Evolutionary conservation across 192 early-diverging fungal species (phyloP), one percentile per base, ranked within the genome.

Genomic region (Backusella circina): DNA sequence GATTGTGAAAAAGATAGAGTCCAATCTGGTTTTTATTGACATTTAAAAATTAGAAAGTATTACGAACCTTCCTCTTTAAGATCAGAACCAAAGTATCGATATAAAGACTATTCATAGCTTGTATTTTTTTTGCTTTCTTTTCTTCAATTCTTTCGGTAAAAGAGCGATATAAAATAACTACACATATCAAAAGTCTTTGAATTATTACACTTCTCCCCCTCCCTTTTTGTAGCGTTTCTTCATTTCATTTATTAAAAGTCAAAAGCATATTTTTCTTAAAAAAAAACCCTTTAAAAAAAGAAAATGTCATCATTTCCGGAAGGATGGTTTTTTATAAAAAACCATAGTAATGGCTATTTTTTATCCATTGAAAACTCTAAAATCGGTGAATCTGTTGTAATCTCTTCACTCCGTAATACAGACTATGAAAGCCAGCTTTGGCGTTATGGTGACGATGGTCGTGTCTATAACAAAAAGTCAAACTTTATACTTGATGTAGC

Each of bases 301-400:
- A 66, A 67, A 67, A 67, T 67, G 66, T 18, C 66, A 37, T 67
- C 57, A 64, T 76, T 76, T 50, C 75, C 75, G 12, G 32, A 68
- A 32, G 75, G 75, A 16, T 76, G 67, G 65, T 76, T 76, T 41
- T 76, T 76, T 57, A 76, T 76, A 12, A 76, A 70, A 41, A 76
- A 76, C n/a, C n/a, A 35, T 2, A 64, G 51, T 26, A 68, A 76
- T 54, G 66, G 44, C 16, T 73, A 64, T 23, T 54, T 73, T 33
- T 64, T 73, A 38, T 37, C 51, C 30, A 44, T 15, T 44, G 41
- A 44, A 44, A 73, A 38, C 10, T 32, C 21, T 54, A 37, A 51
- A 13, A 35, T 16, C 21, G 71, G 71, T 26, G 71, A 73, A 64
- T 32, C 30, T n/a, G 51, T 73, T 39, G 33, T 54, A 15, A 73